Evolutionary conservation across 768 basidiomycete genomes (phyloP).

Genomic region (Lactarius vividus): DNA sequence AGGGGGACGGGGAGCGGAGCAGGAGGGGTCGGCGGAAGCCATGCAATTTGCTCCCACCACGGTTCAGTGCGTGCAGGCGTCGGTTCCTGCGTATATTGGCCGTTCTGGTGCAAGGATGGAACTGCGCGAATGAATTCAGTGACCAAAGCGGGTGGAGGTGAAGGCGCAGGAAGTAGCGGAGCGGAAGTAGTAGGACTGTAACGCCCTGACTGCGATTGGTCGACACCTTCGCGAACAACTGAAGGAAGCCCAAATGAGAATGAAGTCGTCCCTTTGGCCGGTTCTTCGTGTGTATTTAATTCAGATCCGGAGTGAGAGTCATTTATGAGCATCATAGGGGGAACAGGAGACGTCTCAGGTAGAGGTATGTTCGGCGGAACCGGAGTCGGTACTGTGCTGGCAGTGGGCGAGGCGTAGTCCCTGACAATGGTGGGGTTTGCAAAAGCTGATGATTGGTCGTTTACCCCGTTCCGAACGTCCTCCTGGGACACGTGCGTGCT

Average conservation of each 20-base stretch:
- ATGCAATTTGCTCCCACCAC: constrained; percentile 22
- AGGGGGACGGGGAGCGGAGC: constrained; percentile 18
- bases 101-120: constrained; percentile 15
- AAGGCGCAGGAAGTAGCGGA: constrained; percentile 23
- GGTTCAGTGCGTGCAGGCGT: constrained; percentile 5
- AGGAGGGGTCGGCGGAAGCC: constrained; percentile 22
- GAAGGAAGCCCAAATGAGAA: neutral
- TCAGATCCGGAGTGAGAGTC: constrained; percentile 7
- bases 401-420: neutral
- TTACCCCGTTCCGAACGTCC: neutral
- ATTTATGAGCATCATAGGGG: constrained; percentile 6
- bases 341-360: neutral
- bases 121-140: constrained; percentile 15
- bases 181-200: constrained; percentile 4
- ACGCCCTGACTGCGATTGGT: neutral
- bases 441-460: neutral
- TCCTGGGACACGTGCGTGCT: neutral
- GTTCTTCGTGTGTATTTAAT: neutral
- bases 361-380: constrained; percentile 7
- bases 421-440: neutral
- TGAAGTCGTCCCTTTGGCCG: neutral
- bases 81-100: constrained; percentile 1
- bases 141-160: constrained; percentile 17
- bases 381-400: neutral
- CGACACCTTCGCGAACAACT: neutral